Percentiles rank a stretch among this genome's conserved stretches.
Evolutionary conservation across 2,329 filamentous ascomycete species (phyloP).

Genomic region (Penicillium sp.): DNA sequence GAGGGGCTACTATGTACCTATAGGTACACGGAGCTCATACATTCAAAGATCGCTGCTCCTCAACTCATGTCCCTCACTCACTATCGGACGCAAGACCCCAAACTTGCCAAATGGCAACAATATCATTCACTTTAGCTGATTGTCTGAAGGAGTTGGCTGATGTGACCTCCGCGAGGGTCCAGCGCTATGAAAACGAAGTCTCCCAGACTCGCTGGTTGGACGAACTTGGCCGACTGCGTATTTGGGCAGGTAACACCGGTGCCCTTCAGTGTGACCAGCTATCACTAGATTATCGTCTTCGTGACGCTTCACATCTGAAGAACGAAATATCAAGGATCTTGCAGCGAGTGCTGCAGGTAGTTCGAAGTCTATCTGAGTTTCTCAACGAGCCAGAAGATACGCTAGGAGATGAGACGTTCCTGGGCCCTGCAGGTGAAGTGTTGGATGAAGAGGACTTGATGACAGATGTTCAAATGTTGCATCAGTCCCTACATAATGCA

Average conservation of each 20-base stretch:
- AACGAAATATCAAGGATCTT: conserved; percentile 1
- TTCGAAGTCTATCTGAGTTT: background rate
- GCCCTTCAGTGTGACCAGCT: conserved; percentile 28
- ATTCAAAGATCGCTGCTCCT: too few species aligned
- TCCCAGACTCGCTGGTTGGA: conserved; percentile 12
- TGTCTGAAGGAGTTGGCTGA: too few species aligned
- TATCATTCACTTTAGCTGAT: too few species aligned
- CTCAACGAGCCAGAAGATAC: background rate
- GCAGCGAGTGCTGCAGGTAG: background rate
- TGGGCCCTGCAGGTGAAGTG: background rate
- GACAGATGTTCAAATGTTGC: conserved; percentile 18
- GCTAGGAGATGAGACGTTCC: too few species aligned
- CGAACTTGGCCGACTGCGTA: conserved; percentile 20
- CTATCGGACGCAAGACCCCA: too few species aligned
- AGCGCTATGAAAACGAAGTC: background rate
- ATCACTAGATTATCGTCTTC: conserved; percentile 32
- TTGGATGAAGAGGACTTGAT: background rate
- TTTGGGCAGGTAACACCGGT: conserved; percentile 36
- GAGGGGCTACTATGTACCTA: too few species aligned
- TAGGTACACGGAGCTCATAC: too few species aligned
- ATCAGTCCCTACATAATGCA: conserved; percentile 18
- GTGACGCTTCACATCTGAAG: conserved; percentile 28
- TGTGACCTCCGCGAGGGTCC: too few species aligned
- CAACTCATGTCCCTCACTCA: too few species aligned
- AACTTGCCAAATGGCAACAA: too few species aligned